Conservation (phyloP, 2,329 filamentous ascomycete genomes). For the Aspergillus nomiae region DNA sequence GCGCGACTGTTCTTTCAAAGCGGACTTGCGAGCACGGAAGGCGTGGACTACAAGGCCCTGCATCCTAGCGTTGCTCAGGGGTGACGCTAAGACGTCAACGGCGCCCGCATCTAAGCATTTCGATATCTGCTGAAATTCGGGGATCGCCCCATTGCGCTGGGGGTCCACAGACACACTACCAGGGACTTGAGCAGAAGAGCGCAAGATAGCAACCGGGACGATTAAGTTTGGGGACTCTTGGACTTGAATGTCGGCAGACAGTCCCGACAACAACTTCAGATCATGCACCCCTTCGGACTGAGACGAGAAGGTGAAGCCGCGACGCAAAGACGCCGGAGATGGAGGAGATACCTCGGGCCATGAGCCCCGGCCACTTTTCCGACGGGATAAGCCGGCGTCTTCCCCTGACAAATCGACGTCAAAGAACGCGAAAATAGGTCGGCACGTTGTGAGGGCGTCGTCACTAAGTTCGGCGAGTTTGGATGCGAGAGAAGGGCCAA, state of each 20-base stretch:
- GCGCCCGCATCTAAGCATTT: slow-evolving; percentile 84
- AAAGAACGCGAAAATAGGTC: slow-evolving; percentile 59
- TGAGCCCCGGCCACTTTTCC: slow-evolving; percentile 32
- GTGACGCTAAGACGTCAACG: slow-evolving; percentile 79
- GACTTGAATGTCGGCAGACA: slow-evolving; percentile 53
- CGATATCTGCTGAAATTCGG: slow-evolving; percentile 60
- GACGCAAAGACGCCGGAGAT: slow-evolving; percentile 35
- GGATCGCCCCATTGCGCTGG: slow-evolving; percentile 31
- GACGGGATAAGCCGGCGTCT: slow-evolving; percentile 38
- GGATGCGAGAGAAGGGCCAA: slow-evolving; percentile 54
- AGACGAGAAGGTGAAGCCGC: slow-evolving; percentile 46
- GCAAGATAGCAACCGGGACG: slow-evolving; percentile 52
- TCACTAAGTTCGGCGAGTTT: slow-evolving; percentile 56
- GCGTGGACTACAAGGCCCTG: slow-evolving; percentile 79
- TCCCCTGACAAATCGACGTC: slow-evolving; percentile 49
- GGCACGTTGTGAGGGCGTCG: slow-evolving; percentile 46
- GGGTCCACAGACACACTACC: slow-evolving; percentile 20
- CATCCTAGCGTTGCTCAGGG: slow-evolving; percentile 72
- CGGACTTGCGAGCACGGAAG: slow-evolving; percentile 78
- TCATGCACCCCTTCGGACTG: slow-evolving; percentile 52
- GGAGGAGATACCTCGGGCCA: slow-evolving; percentile 34
- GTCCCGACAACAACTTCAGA: slow-evolving; percentile 49
- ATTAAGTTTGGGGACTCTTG: slow-evolving; percentile 52
- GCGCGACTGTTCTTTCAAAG: slow-evolving; percentile 70
- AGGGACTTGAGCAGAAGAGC: slow-evolving; percentile 25